These are phyloP conservation scores for Rhodotorula toruloides DNA, from an alignment of 768 basidiomycete genomes.

Conservation along the genomic window DNA sequence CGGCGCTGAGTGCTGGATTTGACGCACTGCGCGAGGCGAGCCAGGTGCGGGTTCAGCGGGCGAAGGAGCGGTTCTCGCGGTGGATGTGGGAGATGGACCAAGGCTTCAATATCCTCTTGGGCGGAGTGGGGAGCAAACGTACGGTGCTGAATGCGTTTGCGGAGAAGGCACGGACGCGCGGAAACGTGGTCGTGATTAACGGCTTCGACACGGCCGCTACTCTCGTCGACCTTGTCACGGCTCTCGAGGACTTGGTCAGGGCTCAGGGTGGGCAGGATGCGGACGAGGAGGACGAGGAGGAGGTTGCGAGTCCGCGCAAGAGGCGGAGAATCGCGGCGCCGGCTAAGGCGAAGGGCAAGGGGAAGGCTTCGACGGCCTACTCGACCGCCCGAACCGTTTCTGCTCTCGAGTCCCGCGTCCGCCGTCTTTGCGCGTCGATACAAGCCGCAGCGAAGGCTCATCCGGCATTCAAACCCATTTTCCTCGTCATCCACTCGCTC, in stretches of 20 bases:
- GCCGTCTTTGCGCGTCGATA: constrained; percentile 64
- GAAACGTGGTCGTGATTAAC: constrained; percentile 72
- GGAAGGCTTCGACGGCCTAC: constrained; percentile 5
- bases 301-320: constrained; percentile 5
- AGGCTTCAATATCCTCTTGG: constrained; percentile 83
- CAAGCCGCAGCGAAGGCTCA: constrained; percentile 43
- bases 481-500: constrained; percentile 81
- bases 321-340: background rate
- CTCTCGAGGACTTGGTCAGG: constrained; percentile 34
- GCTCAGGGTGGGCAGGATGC: background rate
- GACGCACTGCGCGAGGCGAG: background rate
- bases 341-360: constrained; percentile 9
- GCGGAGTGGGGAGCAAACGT: constrained; percentile 86
- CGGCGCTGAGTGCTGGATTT: background rate
- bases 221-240: constrained; percentile 59
- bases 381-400: constrained; percentile 43
- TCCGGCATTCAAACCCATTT: constrained; percentile 53
- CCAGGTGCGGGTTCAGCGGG: background rate
- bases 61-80: constrained; percentile 53
- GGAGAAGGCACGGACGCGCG: constrained; percentile 52
- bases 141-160: constrained; percentile 70
- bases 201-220: constrained; percentile 66
- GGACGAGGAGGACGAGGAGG: constrained; percentile 1
- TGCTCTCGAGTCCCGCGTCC: constrained; percentile 60
- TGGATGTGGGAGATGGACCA: constrained; percentile 67